Conservation (phyloP, 768 basidiomycete species). For the Suillus americanus region DNA sequence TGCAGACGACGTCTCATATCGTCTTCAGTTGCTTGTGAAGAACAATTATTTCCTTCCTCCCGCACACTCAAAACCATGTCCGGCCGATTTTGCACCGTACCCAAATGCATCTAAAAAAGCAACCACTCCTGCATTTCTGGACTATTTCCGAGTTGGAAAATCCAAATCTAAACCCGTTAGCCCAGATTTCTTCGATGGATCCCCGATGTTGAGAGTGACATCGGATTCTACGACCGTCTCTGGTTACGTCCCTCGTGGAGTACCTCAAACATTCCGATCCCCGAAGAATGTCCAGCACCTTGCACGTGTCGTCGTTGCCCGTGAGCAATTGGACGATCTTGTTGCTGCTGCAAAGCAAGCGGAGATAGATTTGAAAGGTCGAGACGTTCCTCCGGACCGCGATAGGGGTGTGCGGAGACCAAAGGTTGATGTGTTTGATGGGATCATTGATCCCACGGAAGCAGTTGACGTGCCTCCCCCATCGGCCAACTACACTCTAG, state of each 20-base stretch:
- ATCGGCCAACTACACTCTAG: conserved; percentile 67
- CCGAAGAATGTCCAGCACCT: conserved; percentile 37
- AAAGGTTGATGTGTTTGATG: conserved; percentile 41
- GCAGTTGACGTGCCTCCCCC: conserved; percentile 76
- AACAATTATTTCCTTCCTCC: conserved; percentile 90
- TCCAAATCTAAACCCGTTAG: conserved; percentile 64
- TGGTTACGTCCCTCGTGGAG: conserved; percentile 39
- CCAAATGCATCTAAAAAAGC: conserved; percentile 41
- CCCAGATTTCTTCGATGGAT: conserved; percentile 39
- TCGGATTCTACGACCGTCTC: conserved; percentile 60
- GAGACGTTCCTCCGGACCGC: conserved; percentile 47
- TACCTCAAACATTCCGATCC: conserved; percentile 34
- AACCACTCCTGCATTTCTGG: conserved; percentile 53
- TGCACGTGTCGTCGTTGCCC: conserved; percentile 77
- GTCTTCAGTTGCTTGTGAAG: conserved; percentile 78
- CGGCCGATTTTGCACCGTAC: conserved; percentile 56
- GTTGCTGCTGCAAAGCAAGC: conserved; percentile 70
- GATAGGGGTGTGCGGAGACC: conserved; percentile 39
- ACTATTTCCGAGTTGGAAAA: conserved; percentile 69
- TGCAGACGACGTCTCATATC: conserved; percentile 82
- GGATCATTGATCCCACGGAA: conserved; percentile 82
- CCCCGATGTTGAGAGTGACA: conserved; percentile 60
- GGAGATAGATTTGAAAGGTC: conserved; percentile 66
- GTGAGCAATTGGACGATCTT: conserved; percentile 78
- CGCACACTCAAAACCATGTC: conserved; percentile 79